Percentiles rank a stretch among this genome's conserved stretches.
Conservation (phyloP, 2,329 filamentous ascomycete genomes). For the Acephala macrosclerotiorum region DNA sequence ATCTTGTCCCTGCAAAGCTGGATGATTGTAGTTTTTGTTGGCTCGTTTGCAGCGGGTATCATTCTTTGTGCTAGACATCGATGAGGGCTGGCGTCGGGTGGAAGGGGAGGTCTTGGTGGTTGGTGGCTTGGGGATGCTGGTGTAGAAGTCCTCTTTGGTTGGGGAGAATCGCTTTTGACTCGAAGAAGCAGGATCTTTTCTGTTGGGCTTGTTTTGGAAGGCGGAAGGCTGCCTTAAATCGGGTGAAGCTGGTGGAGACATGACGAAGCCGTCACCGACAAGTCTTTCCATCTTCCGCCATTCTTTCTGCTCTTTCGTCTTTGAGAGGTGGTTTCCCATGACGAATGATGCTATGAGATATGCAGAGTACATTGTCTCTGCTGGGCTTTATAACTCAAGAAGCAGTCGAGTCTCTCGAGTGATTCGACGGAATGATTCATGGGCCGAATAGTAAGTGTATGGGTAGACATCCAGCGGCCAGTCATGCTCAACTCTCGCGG, state of each 20-base stretch:
- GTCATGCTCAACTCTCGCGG: slow-evolving; percentile 50
- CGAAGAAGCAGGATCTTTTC: neutral
- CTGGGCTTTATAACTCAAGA: neutral
- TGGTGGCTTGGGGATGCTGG: neutral
- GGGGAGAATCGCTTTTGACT: too few species aligned
- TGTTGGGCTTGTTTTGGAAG: neutral
- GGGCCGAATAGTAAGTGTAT: neutral
- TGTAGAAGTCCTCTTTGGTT: too few species aligned
- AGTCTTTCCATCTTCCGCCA: neutral
- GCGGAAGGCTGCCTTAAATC: neutral
- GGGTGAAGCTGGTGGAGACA: neutral
- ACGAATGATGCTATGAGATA: neutral
- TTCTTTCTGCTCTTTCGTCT: neutral
- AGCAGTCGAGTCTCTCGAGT: neutral
- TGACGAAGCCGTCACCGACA: neutral
- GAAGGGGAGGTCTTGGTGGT: neutral
- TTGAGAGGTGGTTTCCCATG: neutral
- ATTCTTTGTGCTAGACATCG: neutral
- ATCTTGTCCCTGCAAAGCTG: neutral
- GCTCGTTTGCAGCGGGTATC: neutral
- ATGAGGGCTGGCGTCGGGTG: neutral
- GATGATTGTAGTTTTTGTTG: neutral
- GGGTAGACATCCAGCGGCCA: slow-evolving; percentile 38
- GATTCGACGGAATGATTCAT: neutral
- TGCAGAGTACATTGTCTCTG: neutral